Conservation (phyloP, 176 grass and related monocot species). For the Zizania latifolia region DNA sequence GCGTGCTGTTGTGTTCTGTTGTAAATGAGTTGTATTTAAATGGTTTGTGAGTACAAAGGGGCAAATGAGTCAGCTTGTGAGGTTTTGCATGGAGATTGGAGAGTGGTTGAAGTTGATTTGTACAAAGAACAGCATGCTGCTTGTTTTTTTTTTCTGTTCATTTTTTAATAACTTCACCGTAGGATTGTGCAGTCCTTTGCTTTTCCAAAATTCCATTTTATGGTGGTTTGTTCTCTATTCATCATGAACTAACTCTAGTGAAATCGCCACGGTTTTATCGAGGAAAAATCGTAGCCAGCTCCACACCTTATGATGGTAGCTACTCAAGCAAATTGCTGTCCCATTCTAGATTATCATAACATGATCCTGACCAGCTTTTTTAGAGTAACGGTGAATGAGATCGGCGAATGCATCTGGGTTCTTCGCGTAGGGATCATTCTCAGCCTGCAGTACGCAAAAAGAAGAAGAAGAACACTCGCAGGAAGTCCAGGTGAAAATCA, state of each 20-base stretch:
- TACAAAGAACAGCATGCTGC: conserved; percentile 32
- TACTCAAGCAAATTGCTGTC: too few species aligned
- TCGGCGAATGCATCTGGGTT: conserved; percentile 51
- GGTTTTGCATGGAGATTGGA: too few species aligned
- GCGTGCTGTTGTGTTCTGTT: conserved; percentile 14
- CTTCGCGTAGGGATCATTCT: conserved; percentile 54
- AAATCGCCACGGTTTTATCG: background rate
- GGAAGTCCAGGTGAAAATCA: too few species aligned
- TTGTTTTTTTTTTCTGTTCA: conserved; percentile 1
- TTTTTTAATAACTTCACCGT: background rate
- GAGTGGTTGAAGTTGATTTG: conserved; percentile 42
- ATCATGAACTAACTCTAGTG: background rate
- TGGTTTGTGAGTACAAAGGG: conserved; percentile 28
- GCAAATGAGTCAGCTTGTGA: conserved; percentile 22
- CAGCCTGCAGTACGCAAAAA: too few species aligned
- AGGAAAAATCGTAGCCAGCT: background rate
- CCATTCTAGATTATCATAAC: background rate
- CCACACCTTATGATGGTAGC: too few species aligned
- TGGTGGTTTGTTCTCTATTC: background rate
- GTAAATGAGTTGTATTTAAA: conserved; percentile 60
- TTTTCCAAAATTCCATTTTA: background rate
- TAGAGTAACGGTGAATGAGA: conserved; percentile 85
- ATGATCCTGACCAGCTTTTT: too few species aligned
- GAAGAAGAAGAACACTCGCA: too few species aligned
- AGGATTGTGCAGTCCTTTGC: background rate